Conservation (phyloP, 371 early-diverging fungal species). For the Lichtheimia ramosa region DNA sequence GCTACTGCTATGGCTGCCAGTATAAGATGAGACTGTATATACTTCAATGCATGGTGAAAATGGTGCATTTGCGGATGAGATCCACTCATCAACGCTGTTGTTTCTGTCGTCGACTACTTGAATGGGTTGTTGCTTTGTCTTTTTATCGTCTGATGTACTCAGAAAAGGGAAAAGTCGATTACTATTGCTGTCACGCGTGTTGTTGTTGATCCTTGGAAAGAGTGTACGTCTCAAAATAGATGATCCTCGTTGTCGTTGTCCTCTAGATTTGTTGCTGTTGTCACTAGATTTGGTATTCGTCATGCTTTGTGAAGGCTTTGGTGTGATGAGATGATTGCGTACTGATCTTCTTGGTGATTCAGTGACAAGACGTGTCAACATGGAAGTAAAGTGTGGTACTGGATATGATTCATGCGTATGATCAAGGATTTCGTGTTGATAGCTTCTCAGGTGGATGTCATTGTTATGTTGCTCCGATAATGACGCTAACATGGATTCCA, state of each 20-base stretch:
- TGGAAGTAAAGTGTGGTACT: no score
- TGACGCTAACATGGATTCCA: constrained; percentile 4
- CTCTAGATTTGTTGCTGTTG: no score
- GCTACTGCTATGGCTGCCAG: no score
- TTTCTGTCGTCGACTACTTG: background rate
- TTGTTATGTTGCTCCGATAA: background rate
- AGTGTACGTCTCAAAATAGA: background rate
- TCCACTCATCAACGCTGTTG: background rate
- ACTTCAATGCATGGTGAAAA: background rate
- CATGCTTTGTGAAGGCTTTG: background rate
- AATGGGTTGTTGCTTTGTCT: background rate
- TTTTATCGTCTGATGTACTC: background rate
- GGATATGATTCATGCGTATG: background rate
- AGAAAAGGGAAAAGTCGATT: background rate
- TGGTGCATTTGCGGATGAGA: background rate
- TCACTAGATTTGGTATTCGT: background rate
- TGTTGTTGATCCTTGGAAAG: background rate
- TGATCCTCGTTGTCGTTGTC: no score
- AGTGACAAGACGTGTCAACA: no score
- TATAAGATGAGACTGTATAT: background rate
- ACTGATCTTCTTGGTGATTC: background rate
- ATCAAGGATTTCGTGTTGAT: background rate
- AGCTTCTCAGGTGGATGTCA: background rate
- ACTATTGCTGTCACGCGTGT: background rate
- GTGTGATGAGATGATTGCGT: background rate